Percentiles rank a stretch among this genome's conserved stretches.
Conservation (phyloP, 208 protist genomes). For the Naegleria lovaniensis region DNA sequence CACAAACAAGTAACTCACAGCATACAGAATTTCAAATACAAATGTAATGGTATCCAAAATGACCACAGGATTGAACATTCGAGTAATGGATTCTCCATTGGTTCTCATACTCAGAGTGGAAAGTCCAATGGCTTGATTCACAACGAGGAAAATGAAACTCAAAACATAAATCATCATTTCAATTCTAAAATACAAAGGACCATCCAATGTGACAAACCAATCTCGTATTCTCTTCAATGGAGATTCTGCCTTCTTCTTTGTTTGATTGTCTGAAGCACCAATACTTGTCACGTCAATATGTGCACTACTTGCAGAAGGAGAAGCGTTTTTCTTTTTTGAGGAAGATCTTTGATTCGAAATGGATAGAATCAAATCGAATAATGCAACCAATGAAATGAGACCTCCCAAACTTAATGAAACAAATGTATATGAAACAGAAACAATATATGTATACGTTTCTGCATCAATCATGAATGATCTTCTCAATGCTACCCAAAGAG, state of each 20-base stretch:
- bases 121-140: neutral
- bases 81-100: neutral
- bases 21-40: neutral
- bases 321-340: neutral
- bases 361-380: neutral
- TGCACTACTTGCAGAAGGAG: neutral
- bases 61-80: neutral
- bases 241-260: neutral
- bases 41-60: neutral
- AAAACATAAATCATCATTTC: neutral
- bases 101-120: neutral
- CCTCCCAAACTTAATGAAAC: neutral
- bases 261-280: neutral
- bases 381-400: neutral
- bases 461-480: neutral
- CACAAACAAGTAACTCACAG: neutral
- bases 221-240: neutral
- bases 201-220: neutral
- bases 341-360: neutral
- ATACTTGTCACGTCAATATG: neutral
- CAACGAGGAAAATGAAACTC: neutral
- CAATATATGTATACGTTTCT: neutral
- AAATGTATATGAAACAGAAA: neutral
- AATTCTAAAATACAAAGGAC: neutral
- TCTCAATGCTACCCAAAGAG: neutral